Base-by-base conservation (phyloP, 2,329 filamentous ascomycete genomes). In the Gliomastix tumulicola region DNA sequence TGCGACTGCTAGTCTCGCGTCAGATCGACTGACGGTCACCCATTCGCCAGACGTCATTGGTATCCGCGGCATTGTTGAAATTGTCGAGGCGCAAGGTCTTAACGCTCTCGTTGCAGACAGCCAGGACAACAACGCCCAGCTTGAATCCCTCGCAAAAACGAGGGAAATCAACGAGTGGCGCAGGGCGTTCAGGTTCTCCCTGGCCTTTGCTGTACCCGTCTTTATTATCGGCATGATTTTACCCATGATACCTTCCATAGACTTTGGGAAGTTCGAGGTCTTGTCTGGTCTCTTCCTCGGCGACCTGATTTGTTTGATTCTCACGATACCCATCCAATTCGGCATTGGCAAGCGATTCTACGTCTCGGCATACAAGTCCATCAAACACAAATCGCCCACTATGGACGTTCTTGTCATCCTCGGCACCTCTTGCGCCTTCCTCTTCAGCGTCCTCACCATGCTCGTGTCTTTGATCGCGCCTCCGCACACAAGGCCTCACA, bases 361-460 rank as follows among this genome's bases (percentile, higher is more conserved):
- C 56, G 59, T 83, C 40, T 92, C 88, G 19, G 89, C 90, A n/a
- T 97, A 77, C 64, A 95, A 94, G 57, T 95, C 88, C 2, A 58
- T 98, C 49, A 88, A 84, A 60, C 92, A 98, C 57, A 77, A 80
- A 16, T 85, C 89, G 6, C 90, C 92, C 1, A 98, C 92, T 2
- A 98, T 98, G 92, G 92, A 98, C 55, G 92, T 97, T 2, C 72
- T 98, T 17, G 86, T 98, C 36, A 86, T 95, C 40, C 67, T 98
- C 15, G 92, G 92, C 36, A 98, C 92, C 7, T 94, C 89, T 0
- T 84, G 88, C 17, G 92, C 92, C 16, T 98, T 97, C 66, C 92
- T 95, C 61, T 98, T 96, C 65, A 97, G 90, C 57, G 65, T 88
- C 47, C 78, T 86, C 33, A 78, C 88, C 13, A 96, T 98, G 88